Evolutionary conservation across 805 yeast genomes (phyloP).

Genomic region (Peterozyma toletana): DNA sequence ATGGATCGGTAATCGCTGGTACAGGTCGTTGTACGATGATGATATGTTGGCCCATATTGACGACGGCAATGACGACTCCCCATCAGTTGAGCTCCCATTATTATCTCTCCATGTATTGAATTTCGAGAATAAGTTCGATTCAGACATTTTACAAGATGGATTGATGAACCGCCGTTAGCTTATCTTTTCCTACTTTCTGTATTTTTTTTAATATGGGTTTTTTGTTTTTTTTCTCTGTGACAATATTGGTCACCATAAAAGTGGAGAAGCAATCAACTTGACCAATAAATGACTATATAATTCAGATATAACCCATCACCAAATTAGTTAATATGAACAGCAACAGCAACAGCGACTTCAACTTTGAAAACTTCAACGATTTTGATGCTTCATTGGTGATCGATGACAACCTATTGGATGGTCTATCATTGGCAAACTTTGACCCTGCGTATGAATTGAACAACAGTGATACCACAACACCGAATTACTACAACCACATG

Average conservation of each 20-base stretch:
- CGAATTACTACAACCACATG: too few species aligned
- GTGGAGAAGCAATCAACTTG: too few species aligned
- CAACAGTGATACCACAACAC: too few species aligned
- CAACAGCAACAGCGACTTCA: not conserved
- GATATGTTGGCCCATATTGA: constrained; percentile 1
- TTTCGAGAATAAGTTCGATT: constrained; percentile 1
- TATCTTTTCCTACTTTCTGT: not conserved
- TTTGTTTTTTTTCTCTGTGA: not conserved
- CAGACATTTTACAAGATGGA: not conserved
- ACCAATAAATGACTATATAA: not conserved
- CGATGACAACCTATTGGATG: too few species aligned
- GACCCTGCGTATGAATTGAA: too few species aligned
- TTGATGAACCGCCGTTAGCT: not conserved
- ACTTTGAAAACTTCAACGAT: constrained; percentile 2
- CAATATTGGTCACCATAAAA: too few species aligned
- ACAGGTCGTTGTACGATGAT: constrained; percentile 39
- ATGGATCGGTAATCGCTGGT: constrained; percentile 58
- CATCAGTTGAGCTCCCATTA: not conserved
- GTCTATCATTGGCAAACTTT: too few species aligned
- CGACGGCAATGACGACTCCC: not conserved
- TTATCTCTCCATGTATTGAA: constrained; percentile 7
- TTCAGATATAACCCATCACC: not conserved
- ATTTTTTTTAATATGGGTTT: not conserved
- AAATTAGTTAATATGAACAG: not conserved
- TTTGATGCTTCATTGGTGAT: constrained; percentile 2